Evolutionary conservation across 139 green algal species (phyloP).

Genomic region (Haematococcus sp.): DNA sequence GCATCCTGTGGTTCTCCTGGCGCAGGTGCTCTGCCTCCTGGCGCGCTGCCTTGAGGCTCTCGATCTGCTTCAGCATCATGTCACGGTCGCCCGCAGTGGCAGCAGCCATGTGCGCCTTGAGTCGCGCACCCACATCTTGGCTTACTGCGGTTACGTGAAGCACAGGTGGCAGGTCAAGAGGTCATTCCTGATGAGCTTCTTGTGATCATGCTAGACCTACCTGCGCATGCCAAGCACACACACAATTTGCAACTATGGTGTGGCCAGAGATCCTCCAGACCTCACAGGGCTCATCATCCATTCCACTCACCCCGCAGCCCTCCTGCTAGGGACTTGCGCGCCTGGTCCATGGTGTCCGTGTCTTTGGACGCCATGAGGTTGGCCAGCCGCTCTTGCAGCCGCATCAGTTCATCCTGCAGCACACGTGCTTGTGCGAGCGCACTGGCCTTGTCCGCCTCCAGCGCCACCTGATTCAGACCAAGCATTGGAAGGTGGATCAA

Average conservation of each 20-base stretch:
- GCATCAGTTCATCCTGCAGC: conserved; percentile 29
- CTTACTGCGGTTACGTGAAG: background rate
- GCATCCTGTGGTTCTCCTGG: conserved; percentile 12
- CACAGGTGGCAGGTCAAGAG: no score
- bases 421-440: conserved; percentile 5
- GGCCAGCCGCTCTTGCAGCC: conserved; percentile 47
- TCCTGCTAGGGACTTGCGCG: background rate
- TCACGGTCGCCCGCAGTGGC: conserved; percentile 30
- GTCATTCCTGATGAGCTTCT: no score
- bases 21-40: conserved; percentile 44
- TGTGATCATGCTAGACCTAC: no score
- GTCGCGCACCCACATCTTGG: background rate
- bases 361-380: conserved; percentile 28
- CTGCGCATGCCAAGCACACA: conserved; percentile 1
- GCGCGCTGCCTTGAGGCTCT: conserved; percentile 49
- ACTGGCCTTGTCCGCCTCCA: conserved; percentile 42
- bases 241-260: background rate
- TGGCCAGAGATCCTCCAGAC: no score
- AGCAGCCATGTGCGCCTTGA: conserved; percentile 5
- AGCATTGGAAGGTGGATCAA: no score
- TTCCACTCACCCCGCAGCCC: no score
- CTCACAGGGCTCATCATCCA: no score
- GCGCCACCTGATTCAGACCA: no score
- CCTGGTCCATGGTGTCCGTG: conserved; percentile 1
- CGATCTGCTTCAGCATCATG: conserved; percentile 55